A percentile compares a stretch with the other conserved stretches of the same genome.
Evolutionary conservation across 169 alveolate genomes (phyloP).

Genomic region (Toxoplasma gondii): DNA sequence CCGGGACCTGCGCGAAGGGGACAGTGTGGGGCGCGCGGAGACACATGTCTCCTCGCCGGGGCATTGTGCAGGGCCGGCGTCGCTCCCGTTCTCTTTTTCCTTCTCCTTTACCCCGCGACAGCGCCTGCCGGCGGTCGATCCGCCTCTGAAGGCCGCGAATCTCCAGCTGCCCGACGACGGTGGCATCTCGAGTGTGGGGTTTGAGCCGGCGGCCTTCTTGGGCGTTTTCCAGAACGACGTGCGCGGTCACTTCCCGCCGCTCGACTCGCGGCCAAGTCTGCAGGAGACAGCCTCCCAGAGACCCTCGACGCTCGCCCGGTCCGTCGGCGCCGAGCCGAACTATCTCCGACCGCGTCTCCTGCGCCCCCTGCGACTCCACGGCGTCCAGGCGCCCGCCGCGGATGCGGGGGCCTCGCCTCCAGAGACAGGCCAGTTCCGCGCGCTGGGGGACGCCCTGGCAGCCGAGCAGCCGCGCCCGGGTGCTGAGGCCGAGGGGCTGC

Average conservation of each 20-base stretch:
- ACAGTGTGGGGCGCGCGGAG: not conserved
- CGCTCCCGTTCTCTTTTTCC: not conserved
- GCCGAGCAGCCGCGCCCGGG: not conserved
- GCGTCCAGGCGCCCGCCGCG: not conserved
- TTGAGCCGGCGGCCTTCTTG: not conserved
- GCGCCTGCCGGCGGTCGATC: not conserved
- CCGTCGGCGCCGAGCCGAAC: not conserved
- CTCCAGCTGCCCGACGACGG: not conserved
- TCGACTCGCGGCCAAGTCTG: not conserved
- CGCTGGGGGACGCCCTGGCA: not conserved
- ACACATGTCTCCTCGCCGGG: not conserved
- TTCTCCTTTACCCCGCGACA: not conserved
- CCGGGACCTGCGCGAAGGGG: not conserved
- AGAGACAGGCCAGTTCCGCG: not conserved
- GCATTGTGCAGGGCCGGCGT: not conserved
- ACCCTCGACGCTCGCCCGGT: not conserved
- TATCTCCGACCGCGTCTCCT: slow-evolving; percentile 1
- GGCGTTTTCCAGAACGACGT: not conserved
- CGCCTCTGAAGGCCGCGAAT: not conserved
- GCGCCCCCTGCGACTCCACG: not conserved
- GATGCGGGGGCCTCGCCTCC: not conserved
- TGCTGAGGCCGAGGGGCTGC: no score
- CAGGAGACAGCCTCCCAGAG: slow-evolving; percentile 1
- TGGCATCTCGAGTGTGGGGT: not conserved
- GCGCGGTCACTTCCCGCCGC: not conserved